Evolutionary conservation across 2,329 filamentous ascomycete genomes (phyloP), one percentile per base, ranked within the genome.

Genomic region (Madurella fahalii): DNA sequence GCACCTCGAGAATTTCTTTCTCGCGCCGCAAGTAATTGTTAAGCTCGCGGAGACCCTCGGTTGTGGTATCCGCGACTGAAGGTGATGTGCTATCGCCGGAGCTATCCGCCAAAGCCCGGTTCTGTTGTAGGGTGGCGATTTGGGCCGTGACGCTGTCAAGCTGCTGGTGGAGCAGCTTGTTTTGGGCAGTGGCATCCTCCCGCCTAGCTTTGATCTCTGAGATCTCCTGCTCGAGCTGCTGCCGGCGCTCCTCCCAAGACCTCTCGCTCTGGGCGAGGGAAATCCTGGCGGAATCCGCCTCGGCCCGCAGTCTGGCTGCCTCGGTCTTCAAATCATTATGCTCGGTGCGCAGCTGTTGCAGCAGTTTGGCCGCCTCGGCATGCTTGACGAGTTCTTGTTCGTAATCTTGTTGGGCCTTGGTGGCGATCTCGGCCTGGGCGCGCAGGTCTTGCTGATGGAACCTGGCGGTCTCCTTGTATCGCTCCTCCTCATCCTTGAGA

Each of bases 1-100:
- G 93, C n/a, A 96, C 90, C 64, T 99, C 93, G 9, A 96, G 81
- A 61, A 99, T 97, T 68, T 97, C 94, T 76, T 97, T 99, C 73
- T 99, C 95, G 41, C 90, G 87, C 44, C 93, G 87, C 58, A 99
- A 77, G 69, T 94, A 99, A 58, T 83, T 87, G 72, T 95, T 95
- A 53, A 99, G 83, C 65, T 97, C 93, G 58, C 94, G 88, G 9
- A 96, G 81, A 50, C 89, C 89, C 61, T 90, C 89, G 9, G 85
- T 75, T 40, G 82, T 84, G 37, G 83, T 77, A 48, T 83, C 78
- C 4, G 81, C 73, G 7, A 78, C 72, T 15, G 79, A 71, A 1
- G 78, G 70, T 12, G 75, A 75, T 54, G 78, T 74, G 12, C 75
- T 74, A 31, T 87, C 84, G 12, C 82, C 76, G 5, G 72, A 73